Percentiles rank a stretch among this genome's conserved stretches.
These are phyloP conservation scores for Calonectria pseudoreteaudii DNA, from an alignment of 2,329 filamentous ascomycete species.

Conservation along the genomic window DNA sequence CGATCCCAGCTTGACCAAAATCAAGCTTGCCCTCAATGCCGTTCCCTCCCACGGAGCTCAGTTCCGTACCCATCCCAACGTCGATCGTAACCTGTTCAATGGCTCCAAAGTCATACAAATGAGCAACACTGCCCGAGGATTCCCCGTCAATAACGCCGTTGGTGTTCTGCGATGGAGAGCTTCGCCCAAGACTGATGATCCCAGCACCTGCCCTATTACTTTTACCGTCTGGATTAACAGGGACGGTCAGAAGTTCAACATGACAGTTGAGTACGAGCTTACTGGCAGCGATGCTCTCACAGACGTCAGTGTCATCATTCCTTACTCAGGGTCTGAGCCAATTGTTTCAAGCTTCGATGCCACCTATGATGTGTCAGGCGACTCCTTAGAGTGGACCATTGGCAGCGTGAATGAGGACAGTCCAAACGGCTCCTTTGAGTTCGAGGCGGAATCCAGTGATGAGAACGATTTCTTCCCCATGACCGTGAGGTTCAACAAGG, in stretches of 20 bases:
- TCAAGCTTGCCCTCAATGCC: conserved; percentile 85
- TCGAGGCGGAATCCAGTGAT: conserved; percentile 87
- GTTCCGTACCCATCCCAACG: conserved; percentile 96
- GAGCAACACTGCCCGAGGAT: conserved; percentile 87
- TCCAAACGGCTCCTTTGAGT: conserved; percentile 89
- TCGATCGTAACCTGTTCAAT: conserved; percentile 90
- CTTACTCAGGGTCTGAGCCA: conserved; percentile 87
- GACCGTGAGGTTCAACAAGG: conserved; percentile 89
- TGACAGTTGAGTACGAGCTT: conserved; percentile 96
- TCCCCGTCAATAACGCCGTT: conserved; percentile 94
- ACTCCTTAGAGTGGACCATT: conserved; percentile 94
- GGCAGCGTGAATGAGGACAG: conserved; percentile 87
- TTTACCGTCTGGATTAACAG: conserved; percentile 99
- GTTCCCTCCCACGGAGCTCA: conserved; percentile 86
- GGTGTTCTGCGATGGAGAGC: conserved; percentile 94
- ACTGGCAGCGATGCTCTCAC: conserved; percentile 82
- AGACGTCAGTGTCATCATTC: conserved; percentile 89
- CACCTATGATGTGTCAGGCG: conserved; percentile 91
- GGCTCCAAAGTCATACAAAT: conserved; percentile 88
- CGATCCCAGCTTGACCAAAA: conserved; percentile 88
- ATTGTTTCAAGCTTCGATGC: conserved; percentile 93
- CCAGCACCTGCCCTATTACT: conserved; percentile 86
- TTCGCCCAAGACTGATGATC: conserved; percentile 82
- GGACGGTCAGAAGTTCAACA: conserved; percentile 83
- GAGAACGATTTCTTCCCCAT: conserved; percentile 99